A percentile compares a stretch with the other conserved stretches of the same genome.
Evolutionary conservation across 805 yeast species (phyloP).

Genomic region (Monosporozyma aerobia): DNA sequence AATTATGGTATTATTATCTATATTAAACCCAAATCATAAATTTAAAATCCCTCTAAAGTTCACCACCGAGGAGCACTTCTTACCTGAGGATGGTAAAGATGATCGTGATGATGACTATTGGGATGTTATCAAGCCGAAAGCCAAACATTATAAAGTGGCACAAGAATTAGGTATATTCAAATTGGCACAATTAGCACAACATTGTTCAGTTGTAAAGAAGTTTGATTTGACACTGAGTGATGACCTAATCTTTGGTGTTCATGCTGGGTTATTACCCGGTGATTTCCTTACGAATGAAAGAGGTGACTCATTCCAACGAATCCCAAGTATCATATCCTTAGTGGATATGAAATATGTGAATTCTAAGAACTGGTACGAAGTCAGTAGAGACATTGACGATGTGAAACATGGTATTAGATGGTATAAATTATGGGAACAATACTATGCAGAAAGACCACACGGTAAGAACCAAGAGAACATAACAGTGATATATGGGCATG

Average conservation of each 20-base stretch:
- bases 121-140: constrained; percentile 10
- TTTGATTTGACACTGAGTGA: constrained; percentile 11
- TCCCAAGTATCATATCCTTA: constrained; percentile 40
- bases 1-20: constrained; percentile 49
- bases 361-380: constrained; percentile 49
- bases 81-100: constrained; percentile 8
- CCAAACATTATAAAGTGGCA: constrained; percentile 15
- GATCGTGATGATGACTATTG: background rate
- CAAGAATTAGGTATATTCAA: constrained; percentile 14
- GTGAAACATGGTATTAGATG: constrained; percentile 34
- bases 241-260: constrained; percentile 52
- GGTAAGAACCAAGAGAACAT: constrained; percentile 17
- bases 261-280: constrained; percentile 75
- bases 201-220: constrained; percentile 16
- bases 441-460: constrained; percentile 3
- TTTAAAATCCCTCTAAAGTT: constrained; percentile 5
- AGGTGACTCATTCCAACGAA: constrained; percentile 32
- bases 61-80: constrained; percentile 10
- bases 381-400: constrained; percentile 19
- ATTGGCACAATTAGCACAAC: constrained; percentile 13
- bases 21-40: constrained; percentile 27
- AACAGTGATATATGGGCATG: constrained; percentile 77
- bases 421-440: constrained; percentile 46
- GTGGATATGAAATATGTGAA: constrained; percentile 62
- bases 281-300: constrained; percentile 24